Evolutionary conservation across 2,329 filamentous ascomycete genomes (phyloP).

Genomic region (Pyricularia sp.): DNA sequence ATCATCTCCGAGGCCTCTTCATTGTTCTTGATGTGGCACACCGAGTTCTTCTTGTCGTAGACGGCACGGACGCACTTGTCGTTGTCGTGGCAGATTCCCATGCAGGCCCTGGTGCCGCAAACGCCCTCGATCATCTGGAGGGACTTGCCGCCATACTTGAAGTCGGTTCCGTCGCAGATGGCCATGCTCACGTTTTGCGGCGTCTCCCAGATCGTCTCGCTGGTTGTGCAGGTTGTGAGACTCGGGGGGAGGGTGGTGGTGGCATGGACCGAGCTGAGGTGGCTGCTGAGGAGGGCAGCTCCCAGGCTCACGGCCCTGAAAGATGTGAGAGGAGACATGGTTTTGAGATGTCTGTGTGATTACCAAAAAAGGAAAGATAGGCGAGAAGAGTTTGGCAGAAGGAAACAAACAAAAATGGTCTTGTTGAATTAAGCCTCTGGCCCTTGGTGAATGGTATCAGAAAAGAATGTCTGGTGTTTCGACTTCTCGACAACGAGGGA

Average conservation of each 20-base stretch:
- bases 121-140: not conserved
- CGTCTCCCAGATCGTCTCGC: not conserved
- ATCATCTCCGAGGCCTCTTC: not conserved
- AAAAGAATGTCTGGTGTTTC: not conserved
- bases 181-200: not conserved
- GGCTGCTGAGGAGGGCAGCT: not conserved
- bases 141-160: not conserved
- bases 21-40: conserved; percentile 1
- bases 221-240: not conserved
- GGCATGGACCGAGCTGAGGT: not conserved
- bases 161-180: conserved; percentile 3
- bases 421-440: not conserved
- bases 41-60: conserved; percentile 2
- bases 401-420: not conserved
- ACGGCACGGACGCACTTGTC: not conserved
- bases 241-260: not conserved
- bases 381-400: not conserved
- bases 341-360: not conserved
- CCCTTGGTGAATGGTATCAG: not conserved
- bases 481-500: not conserved
- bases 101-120: not conserved
- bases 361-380: conserved; percentile 8
- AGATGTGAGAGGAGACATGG: not conserved
- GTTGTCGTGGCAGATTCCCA: not conserved
- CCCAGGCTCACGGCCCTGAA: conserved; percentile 1